Percentiles rank a stretch among this genome's conserved stretches.
These are phyloP conservation scores for Xerocomellus intermedius DNA, from an alignment of 768 basidiomycete genomes.

Conservation along the genomic window DNA sequence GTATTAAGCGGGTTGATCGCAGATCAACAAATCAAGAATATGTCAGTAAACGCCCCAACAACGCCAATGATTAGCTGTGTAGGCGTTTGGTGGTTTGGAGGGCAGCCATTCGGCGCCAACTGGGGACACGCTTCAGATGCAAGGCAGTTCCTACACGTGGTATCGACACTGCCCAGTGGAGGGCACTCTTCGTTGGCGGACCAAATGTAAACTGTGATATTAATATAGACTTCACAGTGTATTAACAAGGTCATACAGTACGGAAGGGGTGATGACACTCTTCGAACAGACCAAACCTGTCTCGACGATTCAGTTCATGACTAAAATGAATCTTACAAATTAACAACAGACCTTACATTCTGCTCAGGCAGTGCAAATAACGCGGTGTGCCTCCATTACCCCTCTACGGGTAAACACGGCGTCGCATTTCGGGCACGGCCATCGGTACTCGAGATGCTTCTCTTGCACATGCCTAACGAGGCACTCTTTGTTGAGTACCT, in stretches of 20 bases:
- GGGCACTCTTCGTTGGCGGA: not conserved
- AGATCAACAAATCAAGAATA: not conserved
- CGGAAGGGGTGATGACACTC: not conserved
- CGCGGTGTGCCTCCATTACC: conserved; percentile 17
- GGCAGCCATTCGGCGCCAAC: not conserved
- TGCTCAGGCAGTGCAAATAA: conserved; percentile 4
- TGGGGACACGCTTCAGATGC: not conserved
- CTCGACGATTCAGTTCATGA: not conserved
- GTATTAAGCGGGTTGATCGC: not conserved
- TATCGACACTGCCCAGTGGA: not conserved
- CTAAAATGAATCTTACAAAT: not conserved
- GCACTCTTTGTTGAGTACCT: conserved; percentile 9
- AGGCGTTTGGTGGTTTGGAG: not conserved
- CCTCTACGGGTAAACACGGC: conserved; percentile 20
- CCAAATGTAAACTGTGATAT: not conserved
- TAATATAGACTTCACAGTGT: not conserved
- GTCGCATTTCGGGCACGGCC: conserved; percentile 24
- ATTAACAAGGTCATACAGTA: conserved; percentile 1
- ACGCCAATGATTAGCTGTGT: conserved; percentile 6
- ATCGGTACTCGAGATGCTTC: conserved; percentile 19
- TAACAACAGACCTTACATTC: not conserved
- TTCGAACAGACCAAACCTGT: not conserved
- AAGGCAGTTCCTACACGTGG: not conserved
- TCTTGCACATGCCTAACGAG: conserved; percentile 26
- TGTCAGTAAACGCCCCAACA: not conserved